Percentiles rank a stretch among this genome's conserved stretches.
Evolutionary conservation across 2,329 filamentous ascomycete species (phyloP).

Genomic region (Zymoseptoria crescenta): DNA sequence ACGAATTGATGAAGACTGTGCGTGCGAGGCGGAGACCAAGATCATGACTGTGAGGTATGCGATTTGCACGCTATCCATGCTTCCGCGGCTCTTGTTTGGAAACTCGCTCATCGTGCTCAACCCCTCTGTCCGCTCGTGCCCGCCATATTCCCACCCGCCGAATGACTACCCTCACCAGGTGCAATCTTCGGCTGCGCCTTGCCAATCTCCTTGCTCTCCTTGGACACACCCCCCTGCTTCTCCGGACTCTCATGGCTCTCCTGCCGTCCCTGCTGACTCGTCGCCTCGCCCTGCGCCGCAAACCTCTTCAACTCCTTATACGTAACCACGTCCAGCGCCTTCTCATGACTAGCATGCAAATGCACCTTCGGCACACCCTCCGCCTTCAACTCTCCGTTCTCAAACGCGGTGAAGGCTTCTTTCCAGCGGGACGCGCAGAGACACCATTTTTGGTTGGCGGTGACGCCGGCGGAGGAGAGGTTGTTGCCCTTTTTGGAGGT

Average conservation of each 20-base stretch:
- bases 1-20: background rate
- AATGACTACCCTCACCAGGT: slow-evolving; percentile 6
- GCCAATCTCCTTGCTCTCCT: slow-evolving; percentile 15
- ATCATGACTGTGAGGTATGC: background rate
- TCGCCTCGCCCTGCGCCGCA: slow-evolving; percentile 14
- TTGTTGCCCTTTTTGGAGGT: slow-evolving; percentile 11
- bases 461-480: slow-evolving; percentile 4
- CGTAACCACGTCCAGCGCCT: slow-evolving; percentile 12
- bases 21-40: background rate
- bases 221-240: slow-evolving; percentile 6
- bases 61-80: too few relatives aligned
- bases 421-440: slow-evolving; percentile 12
- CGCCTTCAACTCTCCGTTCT: slow-evolving; percentile 5
- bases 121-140: background rate
- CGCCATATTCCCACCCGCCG: background rate
- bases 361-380: slow-evolving; percentile 14
- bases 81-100: too few relatives aligned
- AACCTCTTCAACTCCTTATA: slow-evolving; percentile 11
- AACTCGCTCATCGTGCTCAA: background rate
- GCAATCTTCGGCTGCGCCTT: slow-evolving; percentile 11
- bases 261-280: slow-evolving; percentile 7
- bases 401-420: slow-evolving; percentile 6
- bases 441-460: slow-evolving; percentile 12
- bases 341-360: slow-evolving; percentile 10
- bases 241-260: slow-evolving; percentile 5